A percentile compares a stretch with the other conserved stretches of the same genome.
Conservation (phyloP, 495 filamentous ascomycete species). For the Neurospora sp. region DNA sequence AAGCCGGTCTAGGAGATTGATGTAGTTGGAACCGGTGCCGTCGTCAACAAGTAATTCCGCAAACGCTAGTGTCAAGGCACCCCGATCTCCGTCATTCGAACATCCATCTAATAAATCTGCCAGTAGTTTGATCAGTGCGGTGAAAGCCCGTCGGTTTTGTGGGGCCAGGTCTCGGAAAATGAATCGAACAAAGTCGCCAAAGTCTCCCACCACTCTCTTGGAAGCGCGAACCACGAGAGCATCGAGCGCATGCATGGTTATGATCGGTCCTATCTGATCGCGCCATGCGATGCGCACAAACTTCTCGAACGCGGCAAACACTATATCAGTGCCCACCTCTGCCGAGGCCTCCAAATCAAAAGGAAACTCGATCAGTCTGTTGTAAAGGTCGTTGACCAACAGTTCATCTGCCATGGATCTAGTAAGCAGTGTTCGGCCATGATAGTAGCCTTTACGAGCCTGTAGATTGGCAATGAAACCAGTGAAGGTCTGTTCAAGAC, state of each 20-base stretch:
- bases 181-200: conserved; percentile 73
- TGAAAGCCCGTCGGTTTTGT: conserved; percentile 84
- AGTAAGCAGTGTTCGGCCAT: conserved; percentile 62
- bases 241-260: conserved; percentile 53
- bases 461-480: conserved; percentile 75
- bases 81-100: conserved; percentile 85
- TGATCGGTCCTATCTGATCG: conserved; percentile 75
- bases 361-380: conserved; percentile 72
- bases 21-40: conserved; percentile 68
- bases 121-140: conserved; percentile 72
- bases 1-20: conserved; percentile 81
- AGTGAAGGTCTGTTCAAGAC: conserved; percentile 77
- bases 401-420: conserved; percentile 66
- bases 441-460: conserved; percentile 74
- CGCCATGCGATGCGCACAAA: conserved; percentile 85
- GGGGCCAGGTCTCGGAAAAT: conserved; percentile 73
- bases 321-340: conserved; percentile 73
- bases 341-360: conserved; percentile 60
- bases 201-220: conserved; percentile 63
- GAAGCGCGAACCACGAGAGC: conserved; percentile 66
- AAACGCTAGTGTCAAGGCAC: conserved; percentile 82
- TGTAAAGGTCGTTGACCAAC: conserved; percentile 84
- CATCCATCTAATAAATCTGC: conserved; percentile 89
- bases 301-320: conserved; percentile 90
- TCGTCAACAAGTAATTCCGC: conserved; percentile 76